These are phyloP conservation scores for Phytomonas serpens DNA, from an alignment of 208 protist genomes.

Conservation along the genomic window DNA sequence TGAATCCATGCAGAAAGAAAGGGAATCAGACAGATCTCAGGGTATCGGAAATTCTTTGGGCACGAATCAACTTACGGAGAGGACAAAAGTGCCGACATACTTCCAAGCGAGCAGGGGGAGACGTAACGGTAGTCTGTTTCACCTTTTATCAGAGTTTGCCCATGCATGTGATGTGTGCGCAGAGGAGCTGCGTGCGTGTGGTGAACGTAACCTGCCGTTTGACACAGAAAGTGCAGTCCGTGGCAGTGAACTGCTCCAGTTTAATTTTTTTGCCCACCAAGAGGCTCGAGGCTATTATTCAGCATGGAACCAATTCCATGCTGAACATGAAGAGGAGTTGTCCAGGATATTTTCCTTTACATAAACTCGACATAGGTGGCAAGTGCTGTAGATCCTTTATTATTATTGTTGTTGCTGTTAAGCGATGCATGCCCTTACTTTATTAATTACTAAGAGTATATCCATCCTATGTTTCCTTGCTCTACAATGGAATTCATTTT, in stretches of 20 bases:
- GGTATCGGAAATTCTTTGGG: not conserved
- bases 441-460: not conserved
- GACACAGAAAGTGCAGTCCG: not conserved
- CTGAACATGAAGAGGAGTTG: not conserved
- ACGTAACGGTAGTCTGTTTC: not conserved
- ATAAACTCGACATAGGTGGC: not conserved
- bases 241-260: not conserved
- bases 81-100: not conserved
- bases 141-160: not conserved
- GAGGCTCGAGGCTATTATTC: not conserved
- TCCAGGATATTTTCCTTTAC: not conserved
- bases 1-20: not conserved
- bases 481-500: not conserved
- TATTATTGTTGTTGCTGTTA: not conserved
- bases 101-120: not conserved
- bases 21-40: not conserved
- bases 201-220: not conserved
- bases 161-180: not conserved
- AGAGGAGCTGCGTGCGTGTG: conserved; percentile 2
- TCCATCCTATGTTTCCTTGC: not conserved
- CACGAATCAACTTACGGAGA: not conserved
- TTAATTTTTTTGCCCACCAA: not conserved
- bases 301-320: not conserved
- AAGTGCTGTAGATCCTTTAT: not conserved
- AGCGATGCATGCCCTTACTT: not conserved